Percentiles rank a stretch among this genome's conserved stretches.
Conservation (phyloP, 108 stramenopile genomes). For the Epithemia pelagica region DNA sequence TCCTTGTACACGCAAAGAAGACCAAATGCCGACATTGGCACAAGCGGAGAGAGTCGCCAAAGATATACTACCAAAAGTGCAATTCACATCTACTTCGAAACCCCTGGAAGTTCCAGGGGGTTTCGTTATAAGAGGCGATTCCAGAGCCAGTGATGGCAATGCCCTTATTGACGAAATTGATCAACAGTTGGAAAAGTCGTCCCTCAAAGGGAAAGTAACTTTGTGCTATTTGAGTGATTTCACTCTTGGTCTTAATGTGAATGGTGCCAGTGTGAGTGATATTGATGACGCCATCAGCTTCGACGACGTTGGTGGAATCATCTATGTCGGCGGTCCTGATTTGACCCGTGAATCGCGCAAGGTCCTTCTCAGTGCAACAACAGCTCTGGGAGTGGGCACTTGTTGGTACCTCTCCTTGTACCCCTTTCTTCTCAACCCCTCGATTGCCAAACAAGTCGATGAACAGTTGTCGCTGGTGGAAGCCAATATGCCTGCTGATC, state of each 20-base stretch:
- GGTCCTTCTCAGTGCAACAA: conserved; percentile 33
- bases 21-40: conserved; percentile 37
- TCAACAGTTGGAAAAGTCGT: conserved; percentile 31
- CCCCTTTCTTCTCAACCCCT: conserved; percentile 71
- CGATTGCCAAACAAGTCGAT: conserved; percentile 45
- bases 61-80: conserved; percentile 51
- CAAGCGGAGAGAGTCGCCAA: conserved; percentile 40
- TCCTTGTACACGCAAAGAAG: conserved; percentile 56
- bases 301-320: conserved; percentile 29
- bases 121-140: conserved; percentile 58
- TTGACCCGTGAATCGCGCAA: conserved; percentile 44
- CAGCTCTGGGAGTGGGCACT: conserved; percentile 57
- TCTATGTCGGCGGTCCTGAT: conserved; percentile 61
- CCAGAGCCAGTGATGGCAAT: conserved; percentile 42
- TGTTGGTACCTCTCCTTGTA: conserved; percentile 76
- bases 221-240: conserved; percentile 53
- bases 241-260: conserved; percentile 11
- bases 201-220: conserved; percentile 45
- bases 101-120: conserved; percentile 55
- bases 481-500: conserved; percentile 59
- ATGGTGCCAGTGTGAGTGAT: conserved; percentile 22
- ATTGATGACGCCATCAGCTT: conserved; percentile 4
- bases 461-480: conserved; percentile 64
- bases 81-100: conserved; percentile 36
- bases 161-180: conserved; percentile 67